Evolutionary conservation across 148 eudicot species (phyloP).

Genomic region (Drosera capensis): DNA sequence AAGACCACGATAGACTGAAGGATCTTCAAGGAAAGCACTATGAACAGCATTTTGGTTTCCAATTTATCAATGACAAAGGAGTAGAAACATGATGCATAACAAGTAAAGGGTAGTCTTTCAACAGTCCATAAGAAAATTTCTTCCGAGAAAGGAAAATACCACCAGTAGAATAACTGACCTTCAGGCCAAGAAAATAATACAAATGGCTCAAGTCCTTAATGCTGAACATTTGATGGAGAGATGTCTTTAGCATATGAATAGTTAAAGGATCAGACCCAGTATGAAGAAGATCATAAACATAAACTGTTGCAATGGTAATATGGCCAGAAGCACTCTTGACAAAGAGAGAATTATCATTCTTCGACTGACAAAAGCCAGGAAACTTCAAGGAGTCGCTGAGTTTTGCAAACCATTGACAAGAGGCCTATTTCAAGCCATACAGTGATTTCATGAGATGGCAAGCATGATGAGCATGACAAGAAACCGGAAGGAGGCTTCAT

Average conservation of each 20-base stretch:
- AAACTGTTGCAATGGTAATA: background rate
- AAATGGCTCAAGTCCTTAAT: background rate
- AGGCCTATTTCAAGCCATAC: background rate
- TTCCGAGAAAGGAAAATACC: background rate
- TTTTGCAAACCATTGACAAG: background rate
- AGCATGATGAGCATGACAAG: background rate
- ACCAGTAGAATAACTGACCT: background rate
- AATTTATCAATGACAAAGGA: no score
- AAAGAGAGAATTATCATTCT: background rate
- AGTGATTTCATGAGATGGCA: background rate
- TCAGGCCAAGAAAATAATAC: background rate
- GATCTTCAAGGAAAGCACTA: background rate
- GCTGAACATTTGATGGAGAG: background rate
- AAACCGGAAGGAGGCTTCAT: background rate
- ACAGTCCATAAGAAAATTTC: background rate
- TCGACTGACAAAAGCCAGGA: background rate
- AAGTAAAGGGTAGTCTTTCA: background rate
- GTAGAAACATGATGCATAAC: background rate
- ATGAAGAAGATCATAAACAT: background rate
- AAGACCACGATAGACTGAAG: background rate
- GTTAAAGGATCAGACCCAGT: background rate
- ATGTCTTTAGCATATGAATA: background rate
- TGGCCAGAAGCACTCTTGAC: background rate
- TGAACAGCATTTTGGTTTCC: background rate
- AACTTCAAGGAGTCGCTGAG: background rate